Evolutionary conservation across 495 filamentous ascomycete genomes (phyloP).

Genomic region (Xylaria cubensis): DNA sequence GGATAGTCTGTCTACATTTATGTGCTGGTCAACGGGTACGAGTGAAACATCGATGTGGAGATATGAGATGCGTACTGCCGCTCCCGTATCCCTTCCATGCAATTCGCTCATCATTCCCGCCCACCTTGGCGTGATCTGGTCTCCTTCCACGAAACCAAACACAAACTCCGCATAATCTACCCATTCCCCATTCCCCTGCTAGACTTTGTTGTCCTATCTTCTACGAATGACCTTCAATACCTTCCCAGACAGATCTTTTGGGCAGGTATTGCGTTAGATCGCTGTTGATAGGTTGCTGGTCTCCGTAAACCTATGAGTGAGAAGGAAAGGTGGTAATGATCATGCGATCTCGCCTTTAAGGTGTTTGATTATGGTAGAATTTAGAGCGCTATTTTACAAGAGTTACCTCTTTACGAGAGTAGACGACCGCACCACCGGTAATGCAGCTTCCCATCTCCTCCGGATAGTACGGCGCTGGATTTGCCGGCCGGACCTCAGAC

Average conservation of each 20-base stretch:
- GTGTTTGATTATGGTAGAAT: not conserved
- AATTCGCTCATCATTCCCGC: conserved; percentile 1
- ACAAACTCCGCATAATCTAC: not conserved
- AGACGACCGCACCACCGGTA: not conserved
- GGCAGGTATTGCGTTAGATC: not conserved
- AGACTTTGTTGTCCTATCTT: not conserved
- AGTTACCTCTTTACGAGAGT: not conserved
- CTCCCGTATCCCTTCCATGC: not conserved
- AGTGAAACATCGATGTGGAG: not conserved
- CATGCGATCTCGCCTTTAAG: not conserved
- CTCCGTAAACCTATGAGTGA: not conserved
- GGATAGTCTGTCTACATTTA: not conserved
- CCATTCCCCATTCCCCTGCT: not conserved
- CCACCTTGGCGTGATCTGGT: conserved; percentile 7
- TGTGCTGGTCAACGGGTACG: not conserved
- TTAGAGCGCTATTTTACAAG: not conserved
- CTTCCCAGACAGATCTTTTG: not conserved
- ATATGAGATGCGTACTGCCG: not conserved
- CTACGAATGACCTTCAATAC: not conserved
- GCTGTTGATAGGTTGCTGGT: not conserved
- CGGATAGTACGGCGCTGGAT: no score
- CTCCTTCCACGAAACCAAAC: not conserved
- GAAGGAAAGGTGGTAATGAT: not conserved
- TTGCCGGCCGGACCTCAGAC: not conserved
- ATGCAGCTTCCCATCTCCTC: no score